Conservation (phyloP, 31 red algal genomes). For the Odonthalia washingtoniensis region DNA sequence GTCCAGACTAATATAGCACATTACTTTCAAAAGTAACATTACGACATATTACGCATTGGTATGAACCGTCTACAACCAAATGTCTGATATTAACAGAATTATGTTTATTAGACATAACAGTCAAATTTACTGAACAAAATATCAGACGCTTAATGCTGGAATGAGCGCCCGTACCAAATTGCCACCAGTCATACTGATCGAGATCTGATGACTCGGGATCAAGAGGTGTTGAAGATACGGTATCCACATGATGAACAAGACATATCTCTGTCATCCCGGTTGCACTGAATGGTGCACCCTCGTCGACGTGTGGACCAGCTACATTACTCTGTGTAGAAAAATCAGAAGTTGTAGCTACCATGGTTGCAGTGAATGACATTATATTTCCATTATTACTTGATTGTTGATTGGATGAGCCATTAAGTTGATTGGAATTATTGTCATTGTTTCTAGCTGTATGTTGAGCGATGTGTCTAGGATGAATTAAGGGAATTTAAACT, state of each 20-base stretch:
- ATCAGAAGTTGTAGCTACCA: neutral
- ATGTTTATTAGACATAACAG: neutral
- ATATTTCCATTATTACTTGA: neutral
- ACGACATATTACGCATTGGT: neutral
- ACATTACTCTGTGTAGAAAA: neutral
- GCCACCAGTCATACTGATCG: neutral
- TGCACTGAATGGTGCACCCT: neutral
- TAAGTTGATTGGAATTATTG: neutral
- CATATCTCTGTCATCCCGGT: too few relatives aligned
- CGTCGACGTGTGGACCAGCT: neutral
- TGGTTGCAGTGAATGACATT: neutral
- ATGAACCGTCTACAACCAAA: conserved; percentile 1
- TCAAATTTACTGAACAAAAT: neutral
- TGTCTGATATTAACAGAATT: neutral
- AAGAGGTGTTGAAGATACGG: neutral
- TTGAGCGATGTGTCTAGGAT: neutral
- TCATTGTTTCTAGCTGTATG: neutral
- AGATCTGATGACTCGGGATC: neutral
- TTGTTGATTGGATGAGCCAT: neutral
- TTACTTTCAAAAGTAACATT: conserved; percentile 8
- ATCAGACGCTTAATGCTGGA: neutral
- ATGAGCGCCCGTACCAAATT: neutral
- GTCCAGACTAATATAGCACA: neutral
- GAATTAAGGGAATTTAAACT: neutral
- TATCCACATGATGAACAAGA: neutral